Base-by-base conservation (phyloP, 2,329 filamentous ascomycete genomes). In the Aspergillus aculeatus region DNA sequence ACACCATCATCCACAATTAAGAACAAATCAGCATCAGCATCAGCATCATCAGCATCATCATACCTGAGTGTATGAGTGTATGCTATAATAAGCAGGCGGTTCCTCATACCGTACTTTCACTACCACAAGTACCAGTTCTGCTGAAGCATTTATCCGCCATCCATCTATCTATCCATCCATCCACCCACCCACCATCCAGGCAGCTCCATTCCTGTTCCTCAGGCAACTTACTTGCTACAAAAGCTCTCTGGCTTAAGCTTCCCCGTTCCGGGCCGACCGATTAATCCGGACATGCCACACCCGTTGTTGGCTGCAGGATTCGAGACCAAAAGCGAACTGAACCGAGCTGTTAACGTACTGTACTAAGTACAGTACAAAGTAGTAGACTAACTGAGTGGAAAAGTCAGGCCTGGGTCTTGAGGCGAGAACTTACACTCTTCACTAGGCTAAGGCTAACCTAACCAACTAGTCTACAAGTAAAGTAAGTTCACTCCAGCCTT, bases 321-420 rank as follows among this genome's bases (percentile, higher is more conserved):
- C 66, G 63, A 68, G 66, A 68, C 64, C 59, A 62, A 58, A 61
- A 64, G 26, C 57, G 59, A 60, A 50, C 38, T 44, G 59, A 60
- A 50, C 38, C 6, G 38, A 44, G 38, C 38, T 44, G 38, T 44
- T 44, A 44, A 44, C 14, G 38, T 44, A 23, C 23, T 23, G 23
- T 4, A 23, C 23, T 23, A 4, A 23, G 23, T 23, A 23, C 23
- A 44, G 32, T 35, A 44, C 5, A 7, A 19, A 44, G 38, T n/a
- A 44, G 38, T 7, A 19, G 38, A 12, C 32, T 35, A n/a, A 19
- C 6, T 41, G 16, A n/a, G 16, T 41, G 38, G 6, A 35, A 35
- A 35, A 35, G 32, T 35, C 16, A 56, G 58, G 59, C 47, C 61
- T 64, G 56, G 56, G 61, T 59, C 53, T 62, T 58, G 62, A 68